Percentiles rank a stretch among this genome's conserved stretches.
Conservation (phyloP, 108 stramenopile species). For the Cylindrotheca fusiformis region DNA sequence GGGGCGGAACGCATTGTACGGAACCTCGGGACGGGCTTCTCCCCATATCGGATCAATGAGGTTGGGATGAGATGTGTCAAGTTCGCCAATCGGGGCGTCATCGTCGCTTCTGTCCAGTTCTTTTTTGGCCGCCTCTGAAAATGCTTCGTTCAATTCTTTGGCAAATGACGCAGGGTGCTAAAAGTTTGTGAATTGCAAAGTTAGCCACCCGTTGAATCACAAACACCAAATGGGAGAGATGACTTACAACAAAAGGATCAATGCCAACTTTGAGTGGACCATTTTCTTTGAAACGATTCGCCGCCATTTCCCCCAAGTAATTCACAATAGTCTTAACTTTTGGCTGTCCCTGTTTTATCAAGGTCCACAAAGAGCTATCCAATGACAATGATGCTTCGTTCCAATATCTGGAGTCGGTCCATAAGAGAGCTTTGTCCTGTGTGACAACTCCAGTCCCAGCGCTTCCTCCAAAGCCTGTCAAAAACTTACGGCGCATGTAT, state of each 20-base stretch:
- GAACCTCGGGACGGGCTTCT: conserved; percentile 69
- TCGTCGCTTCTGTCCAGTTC: conserved; percentile 22
- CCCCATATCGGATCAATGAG: conserved; percentile 92
- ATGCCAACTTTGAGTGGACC: conserved; percentile 59
- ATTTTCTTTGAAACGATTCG: conserved; percentile 27
- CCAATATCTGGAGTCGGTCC: conserved; percentile 97
- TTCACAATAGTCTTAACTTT: conserved; percentile 68
- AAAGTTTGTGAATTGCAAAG: background rate
- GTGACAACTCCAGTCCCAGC: conserved; percentile 95
- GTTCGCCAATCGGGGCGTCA: conserved; percentile 43
- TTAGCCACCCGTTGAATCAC: background rate
- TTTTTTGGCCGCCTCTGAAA: conserved; percentile 49
- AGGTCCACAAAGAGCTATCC: conserved; percentile 58
- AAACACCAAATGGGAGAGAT: background rate
- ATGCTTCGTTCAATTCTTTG: conserved; percentile 63
- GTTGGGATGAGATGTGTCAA: conserved; percentile 66
- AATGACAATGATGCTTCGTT: conserved; percentile 88
- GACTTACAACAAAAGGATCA: conserved; percentile 59
- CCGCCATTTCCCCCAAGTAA: conserved; percentile 55
- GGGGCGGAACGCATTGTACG: conserved; percentile 78
- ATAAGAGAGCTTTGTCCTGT: conserved; percentile 49
- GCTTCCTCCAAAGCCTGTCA: conserved; percentile 91
- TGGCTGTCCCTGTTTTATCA: conserved; percentile 83
- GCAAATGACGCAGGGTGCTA: conserved; percentile 73
- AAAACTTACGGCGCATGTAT: conserved; percentile 85